Evolutionary conservation across 305 asterid genomes (phyloP).

Genomic region (Fraxinus ornus): DNA sequence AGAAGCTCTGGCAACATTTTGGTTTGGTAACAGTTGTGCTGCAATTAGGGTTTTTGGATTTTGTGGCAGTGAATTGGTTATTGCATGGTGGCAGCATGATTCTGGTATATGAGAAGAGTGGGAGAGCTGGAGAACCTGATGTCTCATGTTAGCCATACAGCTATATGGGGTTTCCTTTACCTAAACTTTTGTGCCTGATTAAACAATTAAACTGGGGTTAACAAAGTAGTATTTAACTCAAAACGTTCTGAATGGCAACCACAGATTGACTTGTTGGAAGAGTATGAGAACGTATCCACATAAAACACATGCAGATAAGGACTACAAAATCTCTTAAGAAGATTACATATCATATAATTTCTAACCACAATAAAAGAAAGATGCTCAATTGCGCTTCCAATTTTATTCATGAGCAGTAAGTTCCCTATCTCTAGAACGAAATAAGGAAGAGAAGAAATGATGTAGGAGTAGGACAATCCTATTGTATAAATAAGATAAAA

Average conservation of each 20-base stretch:
- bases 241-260: neutral
- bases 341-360: neutral
- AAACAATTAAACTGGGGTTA: neutral
- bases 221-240: neutral
- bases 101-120: neutral
- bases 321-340: neutral
- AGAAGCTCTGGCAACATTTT: slow-evolving; percentile 16
- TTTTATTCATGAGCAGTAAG: neutral
- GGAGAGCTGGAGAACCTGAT: neutral
- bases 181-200: neutral
- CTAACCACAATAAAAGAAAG: slow-evolving; percentile 1
- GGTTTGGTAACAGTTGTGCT: neutral
- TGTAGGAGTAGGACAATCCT: neutral
- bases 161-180: neutral
- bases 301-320: neutral
- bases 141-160: slow-evolving; percentile 1
- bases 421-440: neutral
- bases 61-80: slow-evolving; percentile 7
- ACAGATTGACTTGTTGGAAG: slow-evolving; percentile 6
- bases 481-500: neutral
- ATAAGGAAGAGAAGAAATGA: neutral
- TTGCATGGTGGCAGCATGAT: neutral
- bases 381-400: neutral
- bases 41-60: neutral
- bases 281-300: neutral